Conservation (phyloP, 1,284 basidiomycete species). For the Peniophora sp. region DNA sequence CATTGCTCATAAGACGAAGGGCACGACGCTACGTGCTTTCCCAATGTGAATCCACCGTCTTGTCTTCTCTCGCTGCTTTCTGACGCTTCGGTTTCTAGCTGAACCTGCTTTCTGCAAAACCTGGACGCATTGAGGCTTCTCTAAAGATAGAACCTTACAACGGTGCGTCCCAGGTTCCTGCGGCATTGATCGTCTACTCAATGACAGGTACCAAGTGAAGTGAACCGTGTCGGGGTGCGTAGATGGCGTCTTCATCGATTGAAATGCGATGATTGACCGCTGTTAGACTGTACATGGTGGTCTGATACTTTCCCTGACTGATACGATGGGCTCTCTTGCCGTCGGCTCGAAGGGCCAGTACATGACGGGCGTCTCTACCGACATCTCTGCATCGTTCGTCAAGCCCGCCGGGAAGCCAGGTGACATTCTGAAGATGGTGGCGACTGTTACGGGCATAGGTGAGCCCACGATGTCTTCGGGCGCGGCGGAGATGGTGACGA, state of each 20-base stretch:
- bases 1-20: constrained; percentile 34
- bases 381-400: constrained; percentile 80
- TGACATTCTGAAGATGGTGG: constrained; percentile 56
- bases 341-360: constrained; percentile 76
- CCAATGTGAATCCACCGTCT: constrained; percentile 44
- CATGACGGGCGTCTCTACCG: constrained; percentile 86
- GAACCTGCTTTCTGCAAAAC: constrained; percentile 51
- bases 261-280: neutral
- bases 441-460: constrained; percentile 59
- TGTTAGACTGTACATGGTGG: constrained; percentile 75
- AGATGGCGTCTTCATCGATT: neutral
- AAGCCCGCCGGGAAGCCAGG: constrained; percentile 61
- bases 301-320: constrained; percentile 76
- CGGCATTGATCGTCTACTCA: neutral
- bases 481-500: neutral
- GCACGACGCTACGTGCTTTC: constrained; percentile 72
- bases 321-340: constrained; percentile 80
- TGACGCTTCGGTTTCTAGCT: constrained; percentile 33
- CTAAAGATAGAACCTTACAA: constrained; percentile 70
- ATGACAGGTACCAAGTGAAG: constrained; percentile 21
- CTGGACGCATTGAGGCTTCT: constrained; percentile 58
- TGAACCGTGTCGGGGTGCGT: constrained; percentile 71
- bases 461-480: constrained; percentile 13
- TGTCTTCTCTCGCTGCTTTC: constrained; percentile 1
- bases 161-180: constrained; percentile 33